phyloP scores from a whole-genome alignment of 179 eudicot genomes.

The Nepenthes alata region DNA sequence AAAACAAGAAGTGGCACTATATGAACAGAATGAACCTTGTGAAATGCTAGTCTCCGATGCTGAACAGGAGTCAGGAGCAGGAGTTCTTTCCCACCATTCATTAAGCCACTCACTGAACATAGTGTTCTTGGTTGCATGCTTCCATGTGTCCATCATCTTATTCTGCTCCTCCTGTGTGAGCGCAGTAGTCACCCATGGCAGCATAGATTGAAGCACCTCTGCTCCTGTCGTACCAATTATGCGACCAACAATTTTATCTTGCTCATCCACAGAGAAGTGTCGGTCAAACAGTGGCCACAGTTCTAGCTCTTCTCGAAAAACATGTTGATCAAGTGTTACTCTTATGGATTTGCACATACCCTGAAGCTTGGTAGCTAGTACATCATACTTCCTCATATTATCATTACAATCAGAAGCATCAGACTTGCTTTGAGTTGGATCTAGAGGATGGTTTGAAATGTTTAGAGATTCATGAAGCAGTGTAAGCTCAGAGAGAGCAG shows the following conservation, averaged over 20 bases:
- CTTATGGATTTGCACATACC: conserved; percentile 93
- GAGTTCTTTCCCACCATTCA: conserved; percentile 83
- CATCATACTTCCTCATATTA: conserved; percentile 42
- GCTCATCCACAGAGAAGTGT: conserved; percentile 87
- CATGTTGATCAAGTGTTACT: conserved; percentile 93
- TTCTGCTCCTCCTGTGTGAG: conserved; percentile 96
- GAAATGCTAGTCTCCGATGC: conserved; percentile 26
- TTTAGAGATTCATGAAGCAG: conserved; percentile 39
- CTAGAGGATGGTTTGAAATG: conserved; percentile 15
- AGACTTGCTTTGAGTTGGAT: conserved; percentile 16
- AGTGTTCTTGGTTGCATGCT: conserved; percentile 89
- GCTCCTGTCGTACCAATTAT: conserved; percentile 99
- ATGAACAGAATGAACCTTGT: conserved; percentile 35
- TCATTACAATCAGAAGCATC: conserved; percentile 23
- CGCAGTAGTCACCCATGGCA: conserved; percentile 98
- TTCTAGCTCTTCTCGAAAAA: conserved; percentile 82
- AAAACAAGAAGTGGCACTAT: neutral
- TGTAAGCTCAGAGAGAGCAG: conserved; percentile 58
- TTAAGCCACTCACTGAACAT: conserved; percentile 97
- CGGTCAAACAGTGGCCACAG: conserved; percentile 93
- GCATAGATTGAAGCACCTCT: conserved; percentile 94
- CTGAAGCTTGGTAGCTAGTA: conserved; percentile 80
- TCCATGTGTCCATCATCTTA: conserved; percentile 94
- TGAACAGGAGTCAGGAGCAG: conserved; percentile 43
- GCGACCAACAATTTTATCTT: conserved; percentile 86